Base-by-base conservation (phyloP, 768 basidiomycete genomes). In the Cystobasidium onofrii region DNA sequence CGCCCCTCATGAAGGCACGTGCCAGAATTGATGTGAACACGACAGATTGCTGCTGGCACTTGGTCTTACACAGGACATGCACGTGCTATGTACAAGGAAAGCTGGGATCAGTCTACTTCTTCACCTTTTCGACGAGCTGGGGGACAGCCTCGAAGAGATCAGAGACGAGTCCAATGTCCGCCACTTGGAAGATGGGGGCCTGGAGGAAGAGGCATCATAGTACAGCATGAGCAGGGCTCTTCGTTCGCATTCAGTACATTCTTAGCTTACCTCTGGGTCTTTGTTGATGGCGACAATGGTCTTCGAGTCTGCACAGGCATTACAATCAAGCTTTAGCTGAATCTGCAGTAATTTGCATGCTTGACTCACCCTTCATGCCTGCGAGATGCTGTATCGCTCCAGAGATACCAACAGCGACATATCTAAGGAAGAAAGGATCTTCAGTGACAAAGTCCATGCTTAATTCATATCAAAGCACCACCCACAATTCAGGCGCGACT, bases 331-430 rank as follows among this genome's bases (percentile, higher is more conserved):
- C 4, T 3, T 36, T 27, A 36, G 63, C n/a, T n/a, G n/a, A n/a
- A n/a, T n/a, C n/a, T n/a, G n/a, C n/a, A n/a, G n/a, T n/a, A n/a
- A n/a, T n/a, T n/a, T n/a, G n/a, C n/a, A n/a, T n/a, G n/a, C n/a
- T 17, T 6, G 43, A 39, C 63, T 39, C 15, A 79, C 97, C 96
- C 81, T 99, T 99, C 96, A 98, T 99, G 10, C 96, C 96, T 25
- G 96, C 96, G 69, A 98, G 84, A 83, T 99, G 96, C 83, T 99
- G 96, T 78, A 98, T 99, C 17, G 96, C 96, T 20, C 96, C 96
- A 10, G 93, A 96, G 78, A 99, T 98, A 64, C 96, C 96, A 62
- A 98, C 82, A 1, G 96, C 96, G 82, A 98, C 86, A 82, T 99
- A 99, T 1, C 96, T 95, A 52, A 98, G 18, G 44, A 44, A 7